Base-by-base conservation (phyloP, 352 stramenopile genomes). In the Phytophthora litchii region DNA sequence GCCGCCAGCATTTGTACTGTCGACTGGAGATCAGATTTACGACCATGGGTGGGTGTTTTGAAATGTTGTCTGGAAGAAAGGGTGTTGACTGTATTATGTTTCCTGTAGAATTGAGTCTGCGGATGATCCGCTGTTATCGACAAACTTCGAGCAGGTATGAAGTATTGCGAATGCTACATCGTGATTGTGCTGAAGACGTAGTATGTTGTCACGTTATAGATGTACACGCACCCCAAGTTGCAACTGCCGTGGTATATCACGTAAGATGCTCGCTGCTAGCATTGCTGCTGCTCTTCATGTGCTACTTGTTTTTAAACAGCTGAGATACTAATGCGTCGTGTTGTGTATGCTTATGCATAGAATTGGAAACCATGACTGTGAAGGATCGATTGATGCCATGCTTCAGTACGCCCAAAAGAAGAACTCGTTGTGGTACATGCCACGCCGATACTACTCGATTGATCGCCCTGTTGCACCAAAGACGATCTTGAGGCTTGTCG, bases 281-380 rank as follows among this genome's bases (percentile, higher is more conserved):
- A 27, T 5, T 27, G 23, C 23, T 27, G 23, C 23, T n/a, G n/a
- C n/a, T n/a, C n/a, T n/a, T n/a, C n/a, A n/a, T n/a, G n/a, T n/a
- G n/a, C n/a, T n/a, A n/a, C n/a, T 27, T 27, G 23, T 27, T 27
- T 27, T 27, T 27, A 27, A 27, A 27, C 23, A 5, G 23, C 23
- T 27, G 23, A 5, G 3, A 27, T 27, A 27, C 23, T 27, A 5
- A 27, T 27, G 23, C 23, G 3, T 5, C 23, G 23, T 27, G 23
- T 27, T 27, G 5, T 27, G 23, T 5, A 27, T 27, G 3, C 5
- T 27, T 5, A 27, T 27, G 23, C 23, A 27, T 5, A 27, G 23
- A 5, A 88, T 95, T 36, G 86, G 86, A 23, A 95, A 95, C 54
- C 86, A 95, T 48, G 86, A 95, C 67, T 95, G 86, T 41, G 86